Evolutionary conservation across 371 early-diverging fungal species (phyloP), one percentile per base, ranked within the genome.

Genomic region (Rhizomucor miehei): DNA sequence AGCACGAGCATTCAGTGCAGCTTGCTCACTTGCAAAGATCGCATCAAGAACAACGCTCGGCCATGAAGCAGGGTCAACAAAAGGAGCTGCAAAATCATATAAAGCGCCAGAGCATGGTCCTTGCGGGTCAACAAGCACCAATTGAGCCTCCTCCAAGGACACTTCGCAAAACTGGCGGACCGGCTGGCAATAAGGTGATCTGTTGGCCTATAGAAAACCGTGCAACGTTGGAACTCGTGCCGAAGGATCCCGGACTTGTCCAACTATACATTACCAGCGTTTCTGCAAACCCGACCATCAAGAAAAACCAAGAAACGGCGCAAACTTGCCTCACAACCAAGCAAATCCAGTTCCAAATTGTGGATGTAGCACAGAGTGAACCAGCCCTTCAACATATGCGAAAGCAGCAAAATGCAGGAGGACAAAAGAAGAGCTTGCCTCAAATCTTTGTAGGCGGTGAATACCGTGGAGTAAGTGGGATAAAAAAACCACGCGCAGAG

Each of bases 401-500:
- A 40, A 67, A 71, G 24, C 14, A 19, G 16, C 61, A 56, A 20
- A 62, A 44, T 19, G 39, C 35, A 16, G 57, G 57, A 45, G 67
- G 34, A 41, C 59, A 38, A 21, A 62, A 14, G 48, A 55, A 49
- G 46, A 52, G n/a, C 43, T 51, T 74, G 20, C 74, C 74, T 23
- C 67, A 65, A 29, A 57, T 74, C 20, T 74, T 74, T 59, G 67
- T 74, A n/a, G 74, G 74, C 35, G 74, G 74, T 14, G 56, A 59
- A 37, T 74, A 65, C 52, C 60, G 64, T 24, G 46, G 62, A 17
- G 73, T 72, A 59, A 65, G 67, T 60, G n/a, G n/a, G n/a, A n/a
- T n/a, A n/a, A n/a, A n/a, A n/a, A n/a, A n/a, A n/a, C n/a, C n/a
- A n/a, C n/a, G n/a, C n/a, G n/a, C n/a, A n/a, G n/a, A n/a, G n/a